Percentiles rank a stretch among this genome's conserved stretches.
Conservation (phyloP, 768 basidiomycete genomes). For the Phylloporus sp. region DNA sequence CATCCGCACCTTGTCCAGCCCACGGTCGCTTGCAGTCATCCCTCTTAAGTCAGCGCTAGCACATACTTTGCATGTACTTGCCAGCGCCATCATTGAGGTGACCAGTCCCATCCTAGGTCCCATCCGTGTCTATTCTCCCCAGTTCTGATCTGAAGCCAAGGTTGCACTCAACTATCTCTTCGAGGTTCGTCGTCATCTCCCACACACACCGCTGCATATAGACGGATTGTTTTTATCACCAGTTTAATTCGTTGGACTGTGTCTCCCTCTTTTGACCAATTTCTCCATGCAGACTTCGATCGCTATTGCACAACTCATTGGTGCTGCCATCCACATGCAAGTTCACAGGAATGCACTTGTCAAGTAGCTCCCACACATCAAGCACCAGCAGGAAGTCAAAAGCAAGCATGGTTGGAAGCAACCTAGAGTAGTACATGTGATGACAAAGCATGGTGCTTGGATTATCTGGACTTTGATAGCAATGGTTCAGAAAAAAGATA, state of each 20-base stretch:
- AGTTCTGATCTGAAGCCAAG: conserved; percentile 49
- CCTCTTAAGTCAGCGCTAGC: conserved; percentile 56
- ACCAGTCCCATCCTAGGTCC: conserved; percentile 72
- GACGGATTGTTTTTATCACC: neutral
- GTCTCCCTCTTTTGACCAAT: conserved; percentile 58
- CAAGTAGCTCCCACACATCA: conserved; percentile 59
- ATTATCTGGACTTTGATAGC: conserved; percentile 48
- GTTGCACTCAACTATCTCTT: conserved; percentile 58
- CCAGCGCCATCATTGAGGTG: conserved; percentile 58
- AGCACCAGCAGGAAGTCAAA: conserved; percentile 52
- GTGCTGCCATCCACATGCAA: conserved; percentile 44
- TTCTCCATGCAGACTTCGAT: conserved; percentile 39
- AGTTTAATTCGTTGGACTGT: conserved; percentile 64
- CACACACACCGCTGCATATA: neutral
- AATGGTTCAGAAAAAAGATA: conserved; percentile 48
- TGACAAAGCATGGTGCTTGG: conserved; percentile 54
- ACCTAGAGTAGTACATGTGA: conserved; percentile 37
- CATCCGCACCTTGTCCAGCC: conserved; percentile 55
- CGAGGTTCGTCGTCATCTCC: conserved; percentile 37
- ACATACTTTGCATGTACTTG: conserved; percentile 59
- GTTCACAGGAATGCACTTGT: conserved; percentile 48
- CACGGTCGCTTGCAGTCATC: conserved; percentile 30
- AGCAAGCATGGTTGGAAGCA: conserved; percentile 76
- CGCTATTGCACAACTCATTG: conserved; percentile 59
- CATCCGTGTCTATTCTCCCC: conserved; percentile 34